phyloP scores from a whole-genome alignment of 164 flowering plant species.

The Magnolia kwangsiensis region DNA sequence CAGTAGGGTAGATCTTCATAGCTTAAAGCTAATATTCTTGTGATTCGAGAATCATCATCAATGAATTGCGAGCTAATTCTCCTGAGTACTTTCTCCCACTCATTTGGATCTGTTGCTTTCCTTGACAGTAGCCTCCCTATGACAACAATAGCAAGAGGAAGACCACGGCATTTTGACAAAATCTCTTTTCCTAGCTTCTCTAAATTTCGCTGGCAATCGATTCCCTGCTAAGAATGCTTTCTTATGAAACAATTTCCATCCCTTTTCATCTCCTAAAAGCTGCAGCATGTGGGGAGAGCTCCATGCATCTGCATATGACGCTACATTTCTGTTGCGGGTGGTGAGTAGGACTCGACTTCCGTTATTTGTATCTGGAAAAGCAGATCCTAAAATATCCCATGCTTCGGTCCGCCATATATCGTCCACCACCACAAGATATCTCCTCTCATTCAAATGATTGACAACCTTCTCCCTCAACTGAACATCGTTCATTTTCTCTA shows the following conservation, averaged over 20 bases:
- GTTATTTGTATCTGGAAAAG: not conserved
- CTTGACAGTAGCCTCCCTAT: conserved; percentile 43
- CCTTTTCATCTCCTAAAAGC: conserved; percentile 24
- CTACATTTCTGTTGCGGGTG: not conserved
- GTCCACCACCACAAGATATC: not conserved
- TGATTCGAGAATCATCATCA: too few species aligned
- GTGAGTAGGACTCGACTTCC: not conserved
- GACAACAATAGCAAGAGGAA: conserved; percentile 48
- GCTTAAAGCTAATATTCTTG: too few species aligned
- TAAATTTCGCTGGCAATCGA: conserved; percentile 26
- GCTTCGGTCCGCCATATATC: not conserved
- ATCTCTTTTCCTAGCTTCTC: conserved; percentile 34
- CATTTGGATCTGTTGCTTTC: conserved; percentile 19
- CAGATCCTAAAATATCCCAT: not conserved
- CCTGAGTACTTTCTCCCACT: conserved; percentile 32
- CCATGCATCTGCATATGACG: not conserved
- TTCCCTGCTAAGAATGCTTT: conserved; percentile 33
- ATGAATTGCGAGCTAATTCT: too few species aligned
- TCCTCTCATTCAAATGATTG: too few species aligned
- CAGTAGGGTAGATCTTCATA: too few species aligned
- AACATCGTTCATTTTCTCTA: too few species aligned
- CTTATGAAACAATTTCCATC: conserved; percentile 39
- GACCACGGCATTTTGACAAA: conserved; percentile 39
- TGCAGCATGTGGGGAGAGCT: conserved; percentile 29
- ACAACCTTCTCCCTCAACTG: too few species aligned